phyloP scores from a whole-genome alignment of 73 alveolate genomes.

The Stentor roeselii region DNA sequence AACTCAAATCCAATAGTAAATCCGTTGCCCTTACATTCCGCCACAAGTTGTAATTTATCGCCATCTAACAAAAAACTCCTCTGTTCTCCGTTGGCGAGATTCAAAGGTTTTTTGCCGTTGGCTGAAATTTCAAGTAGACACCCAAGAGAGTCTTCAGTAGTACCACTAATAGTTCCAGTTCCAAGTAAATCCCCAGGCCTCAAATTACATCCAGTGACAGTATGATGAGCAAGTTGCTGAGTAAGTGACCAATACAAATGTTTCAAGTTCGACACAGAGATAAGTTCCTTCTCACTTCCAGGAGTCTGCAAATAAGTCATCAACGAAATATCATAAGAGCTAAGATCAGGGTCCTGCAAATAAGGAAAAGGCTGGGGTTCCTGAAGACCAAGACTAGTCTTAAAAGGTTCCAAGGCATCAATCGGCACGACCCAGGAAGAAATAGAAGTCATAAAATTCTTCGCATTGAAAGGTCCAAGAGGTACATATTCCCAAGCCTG shows the following conservation, averaged over 20 bases:
- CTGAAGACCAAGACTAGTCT: slow-evolving; percentile 61
- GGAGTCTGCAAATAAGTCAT: slow-evolving; percentile 23
- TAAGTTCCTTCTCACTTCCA: slow-evolving; percentile 37
- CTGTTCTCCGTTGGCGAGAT: slow-evolving; percentile 67
- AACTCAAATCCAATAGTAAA: slow-evolving; percentile 50
- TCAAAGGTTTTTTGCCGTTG: slow-evolving; percentile 79
- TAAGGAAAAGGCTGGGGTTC: slow-evolving; percentile 93
- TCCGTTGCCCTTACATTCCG: slow-evolving; percentile 62
- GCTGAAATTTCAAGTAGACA: slow-evolving; percentile 76
- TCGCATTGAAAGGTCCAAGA: slow-evolving; percentile 90
- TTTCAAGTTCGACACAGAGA: slow-evolving; percentile 73
- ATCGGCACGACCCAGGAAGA: slow-evolving; percentile 94
- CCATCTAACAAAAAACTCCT: slow-evolving; percentile 81
- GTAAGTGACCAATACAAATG: slow-evolving; percentile 91
- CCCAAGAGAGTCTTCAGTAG: slow-evolving; percentile 70
- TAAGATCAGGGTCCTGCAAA: slow-evolving; percentile 56
- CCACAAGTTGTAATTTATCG: slow-evolving; percentile 65
- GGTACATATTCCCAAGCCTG: slow-evolving; percentile 92
- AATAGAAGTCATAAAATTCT: slow-evolving; percentile 75
- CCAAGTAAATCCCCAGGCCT: slow-evolving; percentile 86
- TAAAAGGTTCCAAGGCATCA: slow-evolving; percentile 90
- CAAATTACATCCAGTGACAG: slow-evolving; percentile 84
- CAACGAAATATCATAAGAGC: slow-evolving; percentile 53
- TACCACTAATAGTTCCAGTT: slow-evolving; percentile 88
- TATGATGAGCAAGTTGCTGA: slow-evolving; percentile 83